These are phyloP conservation scores for Alternaria tenuissima DNA, from an alignment of 2,329 filamentous ascomycete genomes.

Conservation along the genomic window DNA sequence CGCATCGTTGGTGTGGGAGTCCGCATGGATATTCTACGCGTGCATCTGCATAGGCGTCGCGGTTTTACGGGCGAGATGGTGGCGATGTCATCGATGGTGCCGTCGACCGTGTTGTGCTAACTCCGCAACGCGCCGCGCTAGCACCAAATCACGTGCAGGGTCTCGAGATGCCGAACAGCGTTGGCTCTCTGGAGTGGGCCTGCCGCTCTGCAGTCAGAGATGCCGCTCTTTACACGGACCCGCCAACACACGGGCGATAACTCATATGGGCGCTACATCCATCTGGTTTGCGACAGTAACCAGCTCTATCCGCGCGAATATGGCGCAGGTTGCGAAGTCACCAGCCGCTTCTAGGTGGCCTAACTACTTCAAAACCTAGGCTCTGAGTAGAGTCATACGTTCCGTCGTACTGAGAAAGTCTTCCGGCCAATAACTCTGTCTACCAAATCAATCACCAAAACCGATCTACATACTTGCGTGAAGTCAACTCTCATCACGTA, in stretches of 20 bases:
- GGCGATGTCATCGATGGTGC: constrained; percentile 27
- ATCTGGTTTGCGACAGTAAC: not conserved
- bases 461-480: not conserved
- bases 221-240: constrained; percentile 2
- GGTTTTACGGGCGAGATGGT: constrained; percentile 25
- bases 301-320: not conserved
- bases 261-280: not conserved
- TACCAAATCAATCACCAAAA: not conserved
- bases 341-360: constrained; percentile 5
- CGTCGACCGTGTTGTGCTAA: constrained; percentile 32
- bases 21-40: constrained; percentile 36
- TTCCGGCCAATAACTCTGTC: not conserved
- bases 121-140: constrained; percentile 30
- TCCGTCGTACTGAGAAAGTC: not conserved
- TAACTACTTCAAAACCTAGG: not conserved
- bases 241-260: not conserved
- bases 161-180: not conserved
- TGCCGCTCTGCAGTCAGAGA: constrained; percentile 3
- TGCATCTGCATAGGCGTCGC: constrained; percentile 22
- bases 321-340: constrained; percentile 1
- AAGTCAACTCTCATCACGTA: not conserved
- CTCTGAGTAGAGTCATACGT: constrained; percentile 4
- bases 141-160: constrained; percentile 40
- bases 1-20: constrained; percentile 32
- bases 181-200: not conserved